A percentile compares a stretch with the other conserved stretches of the same genome.
phyloP scores from a whole-genome alignment of 1,139 yeast species.

The Nakaseomyces glabratus region DNA sequence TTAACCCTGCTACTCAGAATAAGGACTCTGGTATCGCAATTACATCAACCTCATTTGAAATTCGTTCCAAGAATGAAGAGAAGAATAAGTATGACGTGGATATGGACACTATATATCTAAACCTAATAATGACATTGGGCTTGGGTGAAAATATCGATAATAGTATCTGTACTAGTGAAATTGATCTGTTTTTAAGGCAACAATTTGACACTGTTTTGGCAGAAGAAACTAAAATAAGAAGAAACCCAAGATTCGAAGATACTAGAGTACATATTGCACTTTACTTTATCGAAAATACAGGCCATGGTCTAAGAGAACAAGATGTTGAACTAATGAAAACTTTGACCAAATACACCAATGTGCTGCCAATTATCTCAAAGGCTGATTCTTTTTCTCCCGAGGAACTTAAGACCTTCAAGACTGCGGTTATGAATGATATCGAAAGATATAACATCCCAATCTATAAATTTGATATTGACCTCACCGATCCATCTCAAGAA shows the following conservation, averaged over 20 bases:
- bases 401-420: slow-evolving; percentile 48
- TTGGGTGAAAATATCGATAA: slow-evolving; percentile 66
- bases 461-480: slow-evolving; percentile 49
- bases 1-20: slow-evolving; percentile 34
- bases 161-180: slow-evolving; percentile 54
- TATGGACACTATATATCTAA: slow-evolving; percentile 55
- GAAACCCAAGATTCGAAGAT: slow-evolving; percentile 74
- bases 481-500: slow-evolving; percentile 32
- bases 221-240: slow-evolving; percentile 66
- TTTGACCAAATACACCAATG: slow-evolving; percentile 61
- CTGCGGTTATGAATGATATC: slow-evolving; percentile 48
- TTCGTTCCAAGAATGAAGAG: slow-evolving; percentile 32
- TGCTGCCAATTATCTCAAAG: slow-evolving; percentile 60
- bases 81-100: slow-evolving; percentile 30
- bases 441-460: slow-evolving; percentile 60
- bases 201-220: slow-evolving; percentile 76
- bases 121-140: slow-evolving; percentile 69
- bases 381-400: slow-evolving; percentile 59
- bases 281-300: slow-evolving; percentile 66
- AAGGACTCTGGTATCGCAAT: slow-evolving; percentile 52
- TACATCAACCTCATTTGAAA: slow-evolving; percentile 56
- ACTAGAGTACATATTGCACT: slow-evolving; percentile 66
- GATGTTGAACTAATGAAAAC: slow-evolving; percentile 62
- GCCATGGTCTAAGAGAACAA: slow-evolving; percentile 67
- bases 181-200: slow-evolving; percentile 68